Evolutionary conservation across 495 filamentous ascomycete genomes (phyloP).

Genomic region (Daldinia grandis): DNA sequence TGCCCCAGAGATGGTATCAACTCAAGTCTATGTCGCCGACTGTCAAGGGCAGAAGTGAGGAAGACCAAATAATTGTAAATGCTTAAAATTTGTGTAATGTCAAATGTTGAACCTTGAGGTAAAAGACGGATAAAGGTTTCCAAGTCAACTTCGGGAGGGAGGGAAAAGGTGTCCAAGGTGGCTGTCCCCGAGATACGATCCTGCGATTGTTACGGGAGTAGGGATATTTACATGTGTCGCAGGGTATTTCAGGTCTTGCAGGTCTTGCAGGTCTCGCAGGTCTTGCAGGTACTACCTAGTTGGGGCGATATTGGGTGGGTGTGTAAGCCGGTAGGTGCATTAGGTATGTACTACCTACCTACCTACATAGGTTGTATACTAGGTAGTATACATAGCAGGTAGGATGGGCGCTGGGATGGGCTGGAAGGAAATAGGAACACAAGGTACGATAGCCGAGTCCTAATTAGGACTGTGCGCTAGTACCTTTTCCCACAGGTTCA

Average conservation of each 20-base stretch:
- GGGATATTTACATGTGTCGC: background rate
- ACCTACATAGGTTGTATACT: background rate
- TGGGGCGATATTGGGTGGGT: background rate
- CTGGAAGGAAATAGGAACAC: background rate
- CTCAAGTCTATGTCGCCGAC: slow-evolving; percentile 6
- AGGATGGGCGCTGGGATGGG: background rate
- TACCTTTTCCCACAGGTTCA: background rate
- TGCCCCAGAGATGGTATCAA: slow-evolving; percentile 11
- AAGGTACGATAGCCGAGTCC: slow-evolving; percentile 5
- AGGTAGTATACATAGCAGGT: background rate
- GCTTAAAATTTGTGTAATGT: slow-evolving; percentile 7
- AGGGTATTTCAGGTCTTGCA: background rate
- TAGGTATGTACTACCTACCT: too few relatives aligned
- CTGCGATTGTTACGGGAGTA: slow-evolving; percentile 3
- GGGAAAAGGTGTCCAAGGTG: slow-evolving; percentile 4
- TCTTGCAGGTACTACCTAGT: background rate
- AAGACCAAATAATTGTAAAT: slow-evolving; percentile 1
- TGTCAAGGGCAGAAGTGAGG: background rate
- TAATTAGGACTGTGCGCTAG: slow-evolving; percentile 22
- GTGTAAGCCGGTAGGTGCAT: slow-evolving; percentile 3
- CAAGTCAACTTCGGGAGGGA: slow-evolving; percentile 1
- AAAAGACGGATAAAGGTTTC: background rate
- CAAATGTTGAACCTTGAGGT: slow-evolving; percentile 13
- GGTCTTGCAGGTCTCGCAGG: background rate
- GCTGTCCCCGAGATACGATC: slow-evolving; percentile 21